phyloP scores from a whole-genome alignment of 805 yeast species.

The Yarrowia divulgata region DNA sequence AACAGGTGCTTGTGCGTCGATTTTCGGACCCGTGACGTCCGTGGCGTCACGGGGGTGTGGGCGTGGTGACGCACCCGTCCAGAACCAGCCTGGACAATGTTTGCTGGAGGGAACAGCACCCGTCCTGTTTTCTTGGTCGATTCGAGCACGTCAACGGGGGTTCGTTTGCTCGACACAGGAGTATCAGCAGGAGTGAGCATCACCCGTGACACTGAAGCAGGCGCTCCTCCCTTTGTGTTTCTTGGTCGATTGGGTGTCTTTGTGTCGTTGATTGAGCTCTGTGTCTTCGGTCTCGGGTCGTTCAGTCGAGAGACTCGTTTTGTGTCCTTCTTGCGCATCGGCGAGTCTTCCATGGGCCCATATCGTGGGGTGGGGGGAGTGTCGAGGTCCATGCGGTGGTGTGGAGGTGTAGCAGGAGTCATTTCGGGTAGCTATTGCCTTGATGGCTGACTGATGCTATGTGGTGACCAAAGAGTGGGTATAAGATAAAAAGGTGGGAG shows the following conservation, averaged over 20 bases:
- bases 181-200: constrained; percentile 32
- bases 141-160: constrained; percentile 28
- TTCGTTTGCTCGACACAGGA: constrained; percentile 12
- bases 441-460: constrained; percentile 6
- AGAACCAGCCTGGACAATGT: constrained; percentile 25
- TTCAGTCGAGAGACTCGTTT: background rate
- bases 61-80: constrained; percentile 16
- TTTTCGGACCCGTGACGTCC: constrained; percentile 23
- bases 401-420: constrained; percentile 36
- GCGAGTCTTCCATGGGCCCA: constrained; percentile 38
- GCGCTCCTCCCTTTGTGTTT: background rate
- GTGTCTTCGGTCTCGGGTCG: background rate
- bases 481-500: constrained; percentile 23
- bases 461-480: constrained; percentile 36
- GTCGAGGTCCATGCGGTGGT: constrained; percentile 16
- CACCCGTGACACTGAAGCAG: constrained; percentile 2
- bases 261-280: background rate
- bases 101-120: constrained; percentile 28
- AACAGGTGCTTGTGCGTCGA: constrained; percentile 21
- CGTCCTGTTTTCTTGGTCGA: constrained; percentile 32
- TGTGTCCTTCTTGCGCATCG: background rate
- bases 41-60: constrained; percentile 14
- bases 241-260: constrained; percentile 5
- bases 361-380: constrained; percentile 37
- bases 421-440: background rate